phyloP scores from a whole-genome alignment of 2,329 filamentous ascomycete species.

The Hypoxylon sp. region DNA sequence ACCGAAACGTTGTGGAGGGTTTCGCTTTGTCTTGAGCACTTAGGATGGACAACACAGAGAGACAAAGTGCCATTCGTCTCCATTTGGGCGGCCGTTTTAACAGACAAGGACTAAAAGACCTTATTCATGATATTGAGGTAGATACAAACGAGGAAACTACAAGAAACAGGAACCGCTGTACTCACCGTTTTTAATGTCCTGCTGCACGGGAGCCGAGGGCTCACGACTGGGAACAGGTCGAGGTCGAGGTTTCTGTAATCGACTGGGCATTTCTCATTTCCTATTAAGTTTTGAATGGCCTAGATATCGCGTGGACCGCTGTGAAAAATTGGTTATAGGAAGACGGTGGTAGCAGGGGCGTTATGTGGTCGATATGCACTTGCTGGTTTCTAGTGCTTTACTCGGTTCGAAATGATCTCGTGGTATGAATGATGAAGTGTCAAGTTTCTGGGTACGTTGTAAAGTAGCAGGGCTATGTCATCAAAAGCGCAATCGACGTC shows the following conservation, averaged over 20 bases:
- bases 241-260: slow-evolving; percentile 50
- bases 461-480: slow-evolving; percentile 28
- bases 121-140: slow-evolving; percentile 27
- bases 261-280: slow-evolving; percentile 54
- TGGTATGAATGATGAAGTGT: slow-evolving; percentile 14
- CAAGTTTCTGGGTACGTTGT: not conserved
- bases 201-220: slow-evolving; percentile 31
- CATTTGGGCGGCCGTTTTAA: slow-evolving; percentile 12
- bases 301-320: slow-evolving; percentile 14
- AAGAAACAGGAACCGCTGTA: slow-evolving; percentile 13
- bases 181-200: slow-evolving; percentile 51
- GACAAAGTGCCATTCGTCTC: slow-evolving; percentile 20
- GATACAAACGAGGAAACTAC: slow-evolving; percentile 28
- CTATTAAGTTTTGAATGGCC: slow-evolving; percentile 12
- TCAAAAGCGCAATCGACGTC: slow-evolving; percentile 29
- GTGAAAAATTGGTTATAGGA: not conserved
- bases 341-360: not conserved
- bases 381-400: slow-evolving; percentile 18
- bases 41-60: slow-evolving; percentile 26
- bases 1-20: slow-evolving; percentile 22
- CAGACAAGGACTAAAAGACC: slow-evolving; percentile 29
- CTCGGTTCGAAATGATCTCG: slow-evolving; percentile 4
- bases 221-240: slow-evolving; percentile 33
- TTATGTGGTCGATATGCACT: slow-evolving; percentile 1
- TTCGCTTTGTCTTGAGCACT: slow-evolving; percentile 42